Evolutionary conservation across 805 yeast species (phyloP), one percentile per base, ranked within the genome.

Genomic region (Cyberlindnera xishuangbannaensis): DNA sequence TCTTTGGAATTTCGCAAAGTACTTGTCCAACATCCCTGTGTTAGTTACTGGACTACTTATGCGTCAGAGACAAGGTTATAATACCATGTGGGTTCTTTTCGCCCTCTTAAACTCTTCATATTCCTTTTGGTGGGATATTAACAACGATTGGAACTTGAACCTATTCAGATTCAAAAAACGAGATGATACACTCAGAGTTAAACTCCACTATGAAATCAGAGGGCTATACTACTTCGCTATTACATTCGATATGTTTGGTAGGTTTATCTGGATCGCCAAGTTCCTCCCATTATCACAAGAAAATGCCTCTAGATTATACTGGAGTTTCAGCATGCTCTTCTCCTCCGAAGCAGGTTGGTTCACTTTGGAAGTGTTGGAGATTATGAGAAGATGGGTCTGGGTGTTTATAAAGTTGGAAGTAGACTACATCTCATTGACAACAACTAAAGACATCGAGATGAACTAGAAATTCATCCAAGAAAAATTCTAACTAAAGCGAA

Each of bases 351-450:
- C 67, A 18, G 88, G 92, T 1, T 69, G 77, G 36, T 80, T 83
- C 41, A 58, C 72, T 9, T 61, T 85, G 35, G 92, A 88, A 50
- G 44, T 74, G 4, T 58, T 88, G 33, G 98, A 92, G 54, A 64
- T 92, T 6, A 45, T 79, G 7, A 69, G 98, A 59, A 71, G 98
- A 52, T 84, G 88, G 76, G 59, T 86, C 32, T 92, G 99, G 99
- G 74, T 87, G 26, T 71, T 84, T 40, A 64, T 90, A 52, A 80
- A 92, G 50, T 61, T 88, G 13, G 97, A 92, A 45, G 73, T 82
- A 19, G 97, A 90, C 52, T 39, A 40, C 28, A 36, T 44, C 27
- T 28, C 27, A 9, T 14, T 42, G 24, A 14, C 31, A 13, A 15
- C 24, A 5, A 19, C 6, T 11, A 34, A 32, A 28, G 41, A 40